Base-by-base conservation (phyloP, 2,329 filamentous ascomycete genomes). In the Phialocephala sp. region DNA sequence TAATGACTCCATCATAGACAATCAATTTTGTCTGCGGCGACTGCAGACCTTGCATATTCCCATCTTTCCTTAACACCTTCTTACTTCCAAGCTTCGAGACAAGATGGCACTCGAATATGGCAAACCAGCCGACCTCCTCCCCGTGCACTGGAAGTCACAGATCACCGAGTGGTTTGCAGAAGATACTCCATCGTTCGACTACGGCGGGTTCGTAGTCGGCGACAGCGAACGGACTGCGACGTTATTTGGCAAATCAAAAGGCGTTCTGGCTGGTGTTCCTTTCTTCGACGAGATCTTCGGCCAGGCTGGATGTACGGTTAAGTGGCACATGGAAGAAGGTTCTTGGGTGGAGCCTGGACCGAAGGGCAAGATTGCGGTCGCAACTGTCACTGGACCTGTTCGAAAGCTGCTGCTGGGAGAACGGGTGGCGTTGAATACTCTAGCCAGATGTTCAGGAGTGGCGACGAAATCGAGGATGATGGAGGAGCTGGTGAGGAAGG, bases 131-230 rank as follows among this genome's bases (percentile, higher is more conserved):
- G 88, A 97, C 77, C 87, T 98, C 70, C 88, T 98, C 52, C 94
- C 94, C 0, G 86, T 89, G 24, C 91, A 89, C 69, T 97, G 93
- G 88, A 97, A 94, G 78, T 85, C 89, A 59, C 86, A 89, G 71
- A 87, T 97, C 69, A 86, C 89, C 27, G 81, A 86, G 74, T 99
- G 95, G 95, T 90, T 97, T 15, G 91, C 93, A 75, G 95, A 99
- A 80, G 95, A 99, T 81, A 96, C 93, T 2, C 95, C 95, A 4
- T 95, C 92, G 61, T 94, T 97, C 80, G 95, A 99, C 83, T 97
- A 97, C 78, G 95, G 92, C 74, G 95, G 95, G 67, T 99, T 97
- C 79, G 95, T 99, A 8, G 95, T 99, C 27, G 95, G 95, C 69
- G 87, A 91, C 45, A 81, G 80, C 35, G 79, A 81, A 9, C 86